These are phyloP conservation scores for Periconia macrospinosa DNA, from an alignment of 2,329 filamentous ascomycete genomes.

Conservation along the genomic window DNA sequence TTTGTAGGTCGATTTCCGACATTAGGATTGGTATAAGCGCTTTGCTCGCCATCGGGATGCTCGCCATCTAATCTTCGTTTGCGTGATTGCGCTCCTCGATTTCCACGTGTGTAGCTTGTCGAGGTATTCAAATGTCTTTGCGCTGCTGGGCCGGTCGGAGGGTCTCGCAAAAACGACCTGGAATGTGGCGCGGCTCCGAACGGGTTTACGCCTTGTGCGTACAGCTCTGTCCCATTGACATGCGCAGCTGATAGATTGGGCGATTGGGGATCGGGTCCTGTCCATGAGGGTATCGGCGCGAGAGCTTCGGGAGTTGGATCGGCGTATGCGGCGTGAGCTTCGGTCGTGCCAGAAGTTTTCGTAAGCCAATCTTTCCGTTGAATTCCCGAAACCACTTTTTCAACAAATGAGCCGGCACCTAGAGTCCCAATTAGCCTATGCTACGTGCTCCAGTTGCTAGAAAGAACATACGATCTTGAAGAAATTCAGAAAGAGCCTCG, in stretches of 20 bases:
- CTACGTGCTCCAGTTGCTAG: not conserved
- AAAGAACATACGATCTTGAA: constrained; percentile 62
- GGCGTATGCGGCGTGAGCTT: not conserved
- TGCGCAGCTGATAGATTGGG: not conserved
- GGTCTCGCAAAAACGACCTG: not conserved
- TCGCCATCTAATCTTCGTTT: constrained; percentile 63
- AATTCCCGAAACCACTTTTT: constrained; percentile 71
- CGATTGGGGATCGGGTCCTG: constrained; percentile 20
- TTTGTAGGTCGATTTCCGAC: constrained; percentile 8
- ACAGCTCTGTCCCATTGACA: not conserved
- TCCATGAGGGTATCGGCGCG: constrained; percentile 2
- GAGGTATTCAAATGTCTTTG: not conserved
- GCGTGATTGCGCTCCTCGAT: constrained; percentile 39
- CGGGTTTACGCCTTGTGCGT: not conserved
- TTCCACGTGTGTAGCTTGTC: constrained; percentile 6
- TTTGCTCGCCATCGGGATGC: constrained; percentile 47
- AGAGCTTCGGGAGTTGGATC: constrained; percentile 26
- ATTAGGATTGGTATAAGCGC: constrained; percentile 43
- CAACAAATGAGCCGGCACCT: constrained; percentile 66
- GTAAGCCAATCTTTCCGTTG: constrained; percentile 47
- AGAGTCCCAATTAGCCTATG: constrained; percentile 11
- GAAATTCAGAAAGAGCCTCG: constrained; percentile 73
- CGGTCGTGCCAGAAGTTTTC: not conserved
- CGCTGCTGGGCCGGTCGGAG: not conserved
- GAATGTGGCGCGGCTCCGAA: not conserved